phyloP scores from a whole-genome alignment of 495 filamentous ascomycete genomes.

The Tuber calosporum region DNA sequence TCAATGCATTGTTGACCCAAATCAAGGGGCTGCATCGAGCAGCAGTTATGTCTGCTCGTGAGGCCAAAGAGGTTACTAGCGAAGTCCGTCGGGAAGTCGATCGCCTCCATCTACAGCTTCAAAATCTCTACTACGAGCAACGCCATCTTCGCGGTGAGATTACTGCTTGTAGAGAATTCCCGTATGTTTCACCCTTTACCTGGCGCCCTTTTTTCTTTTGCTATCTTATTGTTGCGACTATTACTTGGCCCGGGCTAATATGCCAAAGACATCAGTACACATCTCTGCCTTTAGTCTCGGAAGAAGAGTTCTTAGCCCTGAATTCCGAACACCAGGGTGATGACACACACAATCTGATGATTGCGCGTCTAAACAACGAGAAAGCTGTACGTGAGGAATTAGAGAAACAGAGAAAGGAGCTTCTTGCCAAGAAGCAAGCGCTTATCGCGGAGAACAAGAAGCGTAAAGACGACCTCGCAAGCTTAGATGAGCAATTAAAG shows the following conservation, averaged over 20 bases:
- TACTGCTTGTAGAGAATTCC: conserved; percentile 78
- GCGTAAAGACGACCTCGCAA: conserved; percentile 73
- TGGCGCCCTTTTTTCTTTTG: neutral
- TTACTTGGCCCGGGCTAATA: neutral
- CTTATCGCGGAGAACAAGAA: conserved; percentile 93
- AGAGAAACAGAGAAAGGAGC: conserved; percentile 75
- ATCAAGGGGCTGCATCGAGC: conserved; percentile 75
- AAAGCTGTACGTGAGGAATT: conserved; percentile 74
- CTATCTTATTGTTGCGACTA: neutral
- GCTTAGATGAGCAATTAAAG: conserved; percentile 41
- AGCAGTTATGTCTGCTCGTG: conserved; percentile 69
- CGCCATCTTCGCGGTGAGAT: conserved; percentile 86
- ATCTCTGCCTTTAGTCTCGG: conserved; percentile 72
- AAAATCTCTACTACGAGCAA: conserved; percentile 96
- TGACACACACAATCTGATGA: conserved; percentile 73
- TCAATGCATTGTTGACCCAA: conserved; percentile 71
- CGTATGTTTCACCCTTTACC: conserved; percentile 55
- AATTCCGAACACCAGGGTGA: conserved; percentile 65
- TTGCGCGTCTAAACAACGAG: conserved; percentile 88
- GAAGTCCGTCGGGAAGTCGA: conserved; percentile 88
- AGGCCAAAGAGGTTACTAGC: conserved; percentile 78
- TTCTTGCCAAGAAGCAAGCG: conserved; percentile 83
- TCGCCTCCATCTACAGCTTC: conserved; percentile 78
- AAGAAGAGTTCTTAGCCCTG: conserved; percentile 71
- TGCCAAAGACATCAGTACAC: conserved; percentile 71